These are phyloP conservation scores for Penicillium sp. DNA, from an alignment of 2,329 filamentous ascomycete species.

Conservation along the genomic window DNA sequence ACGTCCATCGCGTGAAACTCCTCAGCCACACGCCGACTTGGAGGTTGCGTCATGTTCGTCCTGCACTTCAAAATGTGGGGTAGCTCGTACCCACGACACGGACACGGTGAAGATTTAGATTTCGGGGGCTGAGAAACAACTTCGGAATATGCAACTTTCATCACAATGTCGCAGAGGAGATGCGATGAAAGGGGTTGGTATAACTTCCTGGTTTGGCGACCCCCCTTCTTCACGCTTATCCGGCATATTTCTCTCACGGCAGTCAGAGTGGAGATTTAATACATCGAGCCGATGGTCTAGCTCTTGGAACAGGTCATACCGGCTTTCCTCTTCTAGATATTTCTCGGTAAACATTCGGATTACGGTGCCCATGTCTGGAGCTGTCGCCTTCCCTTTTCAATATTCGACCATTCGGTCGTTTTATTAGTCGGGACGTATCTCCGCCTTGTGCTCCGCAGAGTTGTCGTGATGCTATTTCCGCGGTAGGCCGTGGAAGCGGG, in stretches of 20 bases:
- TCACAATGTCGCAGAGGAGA: slow-evolving; percentile 7
- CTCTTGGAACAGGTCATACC: slow-evolving; percentile 5
- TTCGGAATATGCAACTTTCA: slow-evolving; percentile 8
- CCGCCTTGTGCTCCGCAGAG: neutral
- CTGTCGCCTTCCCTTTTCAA: neutral
- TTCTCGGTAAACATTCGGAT: neutral
- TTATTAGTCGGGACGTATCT: neutral
- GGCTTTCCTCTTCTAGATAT: neutral
- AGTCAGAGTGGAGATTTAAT: neutral
- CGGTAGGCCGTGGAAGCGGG: neutral
- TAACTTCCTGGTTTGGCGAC: neutral
- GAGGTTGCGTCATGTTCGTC: slow-evolving; percentile 6
- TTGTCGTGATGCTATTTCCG: no score
- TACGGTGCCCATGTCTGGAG: neutral
- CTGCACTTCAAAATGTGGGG: slow-evolving; percentile 11
- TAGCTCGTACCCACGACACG: neutral
- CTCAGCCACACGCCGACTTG: neutral
- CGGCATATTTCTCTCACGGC: neutral
- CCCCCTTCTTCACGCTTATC: neutral
- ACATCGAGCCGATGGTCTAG: slow-evolving; percentile 9
- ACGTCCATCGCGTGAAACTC: neutral
- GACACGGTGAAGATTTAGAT: neutral
- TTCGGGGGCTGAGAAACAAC: neutral
- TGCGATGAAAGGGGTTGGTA: neutral
- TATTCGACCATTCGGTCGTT: neutral